Base-by-base conservation (phyloP, 495 filamentous ascomycete genomes). In the Aspergillus sparsus region DNA sequence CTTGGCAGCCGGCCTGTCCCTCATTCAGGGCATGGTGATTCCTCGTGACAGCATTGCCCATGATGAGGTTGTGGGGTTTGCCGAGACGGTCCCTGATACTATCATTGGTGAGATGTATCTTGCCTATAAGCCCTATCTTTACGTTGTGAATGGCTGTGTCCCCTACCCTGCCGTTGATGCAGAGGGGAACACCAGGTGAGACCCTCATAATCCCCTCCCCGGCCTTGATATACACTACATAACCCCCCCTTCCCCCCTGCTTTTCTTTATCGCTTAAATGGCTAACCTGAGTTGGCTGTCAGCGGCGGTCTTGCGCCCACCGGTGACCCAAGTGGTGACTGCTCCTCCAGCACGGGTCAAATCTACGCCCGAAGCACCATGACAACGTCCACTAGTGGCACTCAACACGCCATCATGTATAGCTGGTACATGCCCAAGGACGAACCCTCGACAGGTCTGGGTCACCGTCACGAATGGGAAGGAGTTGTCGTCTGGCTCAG, bases 361-460 rank as follows among this genome's bases (percentile, higher is more conserved):
- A 68, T 83, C 36, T 84, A 84, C 62, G 74, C 76, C 12, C 74
- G 82, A 36, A 58, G 63, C 33, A 80, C 77, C 58, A 77, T 57
- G 5, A 12, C 41, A 31, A 60, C 58, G 42, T 68, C 61, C 21
- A 62, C 66, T 5, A 59, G 71, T 55, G 78, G 74, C 63, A 74
- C 27, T 41, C 58, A 72, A 57, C 79, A 75, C 62, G 82, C 73
- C 7, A 63, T 84, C n/a, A 77, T 84, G 74, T 84, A 84, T 60
- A 60, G 74, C 6, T 84, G 81, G 81, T 82, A 81, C 63, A 71
- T 80, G 58, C 80, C 80, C 31, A 82, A 82, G 37, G 78, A 81
- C 62, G 63, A 67, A 37, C 74, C 78, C 7, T 72, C 69, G 5
- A 55, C 66, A 8, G 77, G 72, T 6, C 60, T 80, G 9, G 80